These are phyloP conservation scores for Saccharomyces uvarum DNA, from an alignment of 1,139 yeast genomes.

Conservation along the genomic window DNA sequence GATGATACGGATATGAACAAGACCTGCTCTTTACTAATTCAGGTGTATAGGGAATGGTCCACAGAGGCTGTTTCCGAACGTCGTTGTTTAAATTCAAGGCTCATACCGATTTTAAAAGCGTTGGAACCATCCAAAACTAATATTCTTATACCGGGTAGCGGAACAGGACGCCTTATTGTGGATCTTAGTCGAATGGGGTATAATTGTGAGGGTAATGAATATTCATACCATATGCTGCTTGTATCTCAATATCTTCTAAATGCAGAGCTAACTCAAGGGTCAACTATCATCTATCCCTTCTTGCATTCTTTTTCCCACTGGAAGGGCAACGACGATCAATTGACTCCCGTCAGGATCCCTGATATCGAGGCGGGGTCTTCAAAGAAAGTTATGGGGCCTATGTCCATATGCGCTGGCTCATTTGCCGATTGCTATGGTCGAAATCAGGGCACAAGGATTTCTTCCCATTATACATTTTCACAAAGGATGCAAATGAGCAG, in stretches of 20 bases:
- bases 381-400: constrained; percentile 44
- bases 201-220: constrained; percentile 77
- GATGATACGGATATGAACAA: constrained; percentile 50
- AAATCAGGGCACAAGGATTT: constrained; percentile 30
- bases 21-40: constrained; percentile 55
- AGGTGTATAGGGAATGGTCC: constrained; percentile 73
- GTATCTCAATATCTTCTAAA: constrained; percentile 61
- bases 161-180: constrained; percentile 69
- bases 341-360: constrained; percentile 47
- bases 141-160: constrained; percentile 75
- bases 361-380: constrained; percentile 41
- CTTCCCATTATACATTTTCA: constrained; percentile 38
- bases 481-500: constrained; percentile 35
- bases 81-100: constrained; percentile 37
- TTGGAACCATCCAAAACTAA: constrained; percentile 39
- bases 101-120: constrained; percentile 40
- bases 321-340: constrained; percentile 39
- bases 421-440: constrained; percentile 73
- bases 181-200: constrained; percentile 66
- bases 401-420: constrained; percentile 78
- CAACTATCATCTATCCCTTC: constrained; percentile 45
- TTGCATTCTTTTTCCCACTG: constrained; percentile 48
- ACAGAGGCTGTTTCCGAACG: constrained; percentile 53
- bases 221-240: constrained; percentile 72
- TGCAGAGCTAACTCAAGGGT: constrained; percentile 37